phyloP scores from a whole-genome alignment of 2,329 filamentous ascomycete species.

The Harringtonia lauricola region DNA sequence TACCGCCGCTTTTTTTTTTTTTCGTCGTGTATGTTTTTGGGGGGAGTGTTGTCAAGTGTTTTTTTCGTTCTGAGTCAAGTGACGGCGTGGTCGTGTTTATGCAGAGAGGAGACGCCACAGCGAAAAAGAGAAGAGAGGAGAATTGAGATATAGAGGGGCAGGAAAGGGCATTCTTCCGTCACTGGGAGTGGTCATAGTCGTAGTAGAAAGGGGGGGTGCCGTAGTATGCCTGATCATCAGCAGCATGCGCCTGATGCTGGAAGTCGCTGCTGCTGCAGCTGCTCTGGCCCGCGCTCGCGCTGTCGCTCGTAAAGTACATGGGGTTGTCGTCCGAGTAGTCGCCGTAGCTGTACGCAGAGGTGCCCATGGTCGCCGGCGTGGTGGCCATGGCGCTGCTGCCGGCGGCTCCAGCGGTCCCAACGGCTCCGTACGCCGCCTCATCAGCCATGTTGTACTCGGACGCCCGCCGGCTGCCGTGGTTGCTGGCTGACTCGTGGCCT shows the following conservation, averaged over 20 bases:
- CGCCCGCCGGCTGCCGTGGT: slow-evolving; percentile 26
- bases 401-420: neutral
- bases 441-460: slow-evolving; percentile 26
- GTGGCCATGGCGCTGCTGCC: neutral
- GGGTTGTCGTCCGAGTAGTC: neutral
- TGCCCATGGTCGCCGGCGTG: neutral
- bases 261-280: slow-evolving; percentile 10
- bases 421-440: neutral
- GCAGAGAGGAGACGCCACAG: no score
- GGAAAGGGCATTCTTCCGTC: neutral
- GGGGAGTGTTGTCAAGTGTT: no score
- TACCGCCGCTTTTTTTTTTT: no score
- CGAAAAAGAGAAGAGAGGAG: neutral
- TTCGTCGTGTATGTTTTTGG: no score
- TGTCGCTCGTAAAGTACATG: slow-evolving; percentile 1
- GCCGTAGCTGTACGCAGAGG: neutral
- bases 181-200: slow-evolving; percentile 7
- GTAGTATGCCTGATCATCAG: slow-evolving; percentile 5
- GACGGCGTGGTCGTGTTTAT: no score
- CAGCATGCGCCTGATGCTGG: neutral
- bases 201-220: slow-evolving; percentile 9
- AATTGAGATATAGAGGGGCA: neutral
- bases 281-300: slow-evolving; percentile 1
- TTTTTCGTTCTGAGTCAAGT: no score
- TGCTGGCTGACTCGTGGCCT: slow-evolving; percentile 37